Evolutionary conservation across 2,329 filamentous ascomycete species (phyloP).

Genomic region (Sphaerostilbella broomeana): DNA sequence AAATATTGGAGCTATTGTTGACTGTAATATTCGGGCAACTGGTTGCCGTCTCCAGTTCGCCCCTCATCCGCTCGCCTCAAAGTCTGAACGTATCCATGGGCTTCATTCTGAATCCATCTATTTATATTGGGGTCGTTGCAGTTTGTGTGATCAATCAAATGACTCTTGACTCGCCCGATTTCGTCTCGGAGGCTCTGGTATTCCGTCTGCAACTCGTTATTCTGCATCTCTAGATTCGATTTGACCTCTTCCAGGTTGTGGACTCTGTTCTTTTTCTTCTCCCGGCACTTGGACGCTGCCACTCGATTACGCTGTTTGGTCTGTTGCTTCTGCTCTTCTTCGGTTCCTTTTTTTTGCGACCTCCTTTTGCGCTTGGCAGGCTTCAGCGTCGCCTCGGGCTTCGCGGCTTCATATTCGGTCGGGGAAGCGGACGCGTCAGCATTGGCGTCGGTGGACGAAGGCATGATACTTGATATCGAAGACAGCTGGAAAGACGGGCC

Average conservation of each 20-base stretch:
- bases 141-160: conserved; percentile 46
- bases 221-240: conserved; percentile 36
- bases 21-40: no score
- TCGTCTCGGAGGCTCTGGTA: conserved; percentile 37
- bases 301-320: conserved; percentile 55
- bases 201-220: conserved; percentile 38
- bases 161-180: conserved; percentile 40
- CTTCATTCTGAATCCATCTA: conserved; percentile 48
- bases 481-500: no score
- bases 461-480: no score
- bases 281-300: conserved; percentile 66
- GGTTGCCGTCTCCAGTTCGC: not conserved
- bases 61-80: not conserved
- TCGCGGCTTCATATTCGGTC: no score
- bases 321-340: conserved; percentile 3
- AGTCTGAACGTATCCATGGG: conserved; percentile 38
- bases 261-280: conserved; percentile 55
- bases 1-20: no score
- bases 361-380: not conserved
- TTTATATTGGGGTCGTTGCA: conserved; percentile 49
- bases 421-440: no score
- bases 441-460: no score
- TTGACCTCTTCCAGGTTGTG: conserved; percentile 41
- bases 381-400: not conserved
- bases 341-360: not conserved